Conservation (phyloP, 2,329 filamentous ascomycete species). For the Cercospora sojina region DNA sequence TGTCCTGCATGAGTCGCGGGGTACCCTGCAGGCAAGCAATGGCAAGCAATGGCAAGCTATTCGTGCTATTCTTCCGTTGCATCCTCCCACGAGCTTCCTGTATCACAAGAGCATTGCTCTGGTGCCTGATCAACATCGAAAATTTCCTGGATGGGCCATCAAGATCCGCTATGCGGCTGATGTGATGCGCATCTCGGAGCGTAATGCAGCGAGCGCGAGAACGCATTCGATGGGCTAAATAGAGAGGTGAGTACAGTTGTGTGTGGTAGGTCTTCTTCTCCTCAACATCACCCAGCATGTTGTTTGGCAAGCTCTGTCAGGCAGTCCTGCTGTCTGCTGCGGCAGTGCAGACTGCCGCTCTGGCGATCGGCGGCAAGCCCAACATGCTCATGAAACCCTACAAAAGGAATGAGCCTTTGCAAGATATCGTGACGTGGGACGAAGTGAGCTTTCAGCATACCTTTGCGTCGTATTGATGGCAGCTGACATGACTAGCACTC, state of each 20-base stretch:
- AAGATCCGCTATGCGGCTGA: not conserved
- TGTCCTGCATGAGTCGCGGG: slow-evolving; percentile 16
- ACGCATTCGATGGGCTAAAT: not conserved
- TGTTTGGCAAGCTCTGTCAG: slow-evolving; percentile 29
- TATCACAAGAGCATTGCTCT: not conserved
- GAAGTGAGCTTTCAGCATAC: slow-evolving; percentile 39
- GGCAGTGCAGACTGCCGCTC: slow-evolving; percentile 37
- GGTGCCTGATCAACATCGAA: slow-evolving; percentile 23
- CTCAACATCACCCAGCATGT: slow-evolving; percentile 21
- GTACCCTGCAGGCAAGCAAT: slow-evolving; percentile 15
- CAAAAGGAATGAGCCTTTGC: slow-evolving; percentile 51
- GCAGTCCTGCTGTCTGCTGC: slow-evolving; percentile 30
- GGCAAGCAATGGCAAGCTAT: no score
- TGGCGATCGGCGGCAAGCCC: slow-evolving; percentile 52
- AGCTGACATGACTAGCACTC: slow-evolving; percentile 49
- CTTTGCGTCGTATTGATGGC: not conserved
- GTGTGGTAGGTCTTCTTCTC: not conserved
- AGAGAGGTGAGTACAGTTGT: not conserved
- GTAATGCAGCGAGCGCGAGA: slow-evolving; percentile 17
- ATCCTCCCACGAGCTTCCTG: slow-evolving; percentile 18
- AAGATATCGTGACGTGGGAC: slow-evolving; percentile 68
- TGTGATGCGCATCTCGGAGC: slow-evolving; percentile 14
- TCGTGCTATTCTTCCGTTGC: slow-evolving; percentile 20
- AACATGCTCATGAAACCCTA: slow-evolving; percentile 51
- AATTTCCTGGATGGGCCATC: slow-evolving; percentile 17